These are phyloP conservation scores for Huntiella bhutanensis DNA, from an alignment of 2,329 filamentous ascomycete genomes.

Conservation along the genomic window DNA sequence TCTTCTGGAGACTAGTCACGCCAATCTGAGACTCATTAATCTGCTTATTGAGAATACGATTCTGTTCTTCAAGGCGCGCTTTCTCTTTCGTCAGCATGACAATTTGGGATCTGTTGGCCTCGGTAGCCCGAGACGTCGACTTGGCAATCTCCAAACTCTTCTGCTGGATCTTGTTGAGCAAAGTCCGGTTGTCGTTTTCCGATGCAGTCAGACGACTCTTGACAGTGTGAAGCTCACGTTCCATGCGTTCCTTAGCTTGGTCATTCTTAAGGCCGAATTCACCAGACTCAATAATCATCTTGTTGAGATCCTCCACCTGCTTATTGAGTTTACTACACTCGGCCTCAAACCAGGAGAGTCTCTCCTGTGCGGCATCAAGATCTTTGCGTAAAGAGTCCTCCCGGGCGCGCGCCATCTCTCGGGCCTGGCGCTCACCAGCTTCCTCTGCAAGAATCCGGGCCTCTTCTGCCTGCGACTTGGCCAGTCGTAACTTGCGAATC, in stretches of 20 bases:
- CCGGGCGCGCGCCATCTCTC: constrained; percentile 58
- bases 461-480: constrained; percentile 72
- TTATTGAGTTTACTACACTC: constrained; percentile 59
- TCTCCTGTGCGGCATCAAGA: constrained; percentile 57
- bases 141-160: constrained; percentile 93
- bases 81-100: constrained; percentile 67
- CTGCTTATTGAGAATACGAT: constrained; percentile 61
- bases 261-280: constrained; percentile 80
- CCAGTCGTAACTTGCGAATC: constrained; percentile 61
- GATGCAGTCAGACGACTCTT: constrained; percentile 79
- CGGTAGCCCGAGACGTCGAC: constrained; percentile 67
- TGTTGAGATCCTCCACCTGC: constrained; percentile 71
- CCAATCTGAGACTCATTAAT: constrained; percentile 69
- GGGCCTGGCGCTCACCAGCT: constrained; percentile 61
- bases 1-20: constrained; percentile 74
- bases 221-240: constrained; percentile 76
- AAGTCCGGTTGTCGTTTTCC: constrained; percentile 83
- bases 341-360: constrained; percentile 59
- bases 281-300: constrained; percentile 73
- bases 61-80: constrained; percentile 62
- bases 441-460: constrained; percentile 68
- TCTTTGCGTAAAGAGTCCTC: constrained; percentile 62
- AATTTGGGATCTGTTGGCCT: constrained; percentile 63
- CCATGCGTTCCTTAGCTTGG: constrained; percentile 81
- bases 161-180: constrained; percentile 95